phyloP scores from a whole-genome alignment of 352 stramenopile genomes.

The Pythium myriotylum region DNA sequence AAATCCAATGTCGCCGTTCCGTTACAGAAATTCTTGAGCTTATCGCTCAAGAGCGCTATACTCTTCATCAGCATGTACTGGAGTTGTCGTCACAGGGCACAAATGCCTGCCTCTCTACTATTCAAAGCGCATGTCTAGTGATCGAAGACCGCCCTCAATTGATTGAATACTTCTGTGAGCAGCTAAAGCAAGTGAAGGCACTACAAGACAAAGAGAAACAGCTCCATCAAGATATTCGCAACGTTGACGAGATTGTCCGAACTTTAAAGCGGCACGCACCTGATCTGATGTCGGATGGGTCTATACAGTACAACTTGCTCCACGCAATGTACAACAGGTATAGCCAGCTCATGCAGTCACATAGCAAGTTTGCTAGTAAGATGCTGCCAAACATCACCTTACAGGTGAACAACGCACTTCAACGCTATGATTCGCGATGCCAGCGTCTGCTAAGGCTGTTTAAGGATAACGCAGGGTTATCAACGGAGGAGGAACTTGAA shows the following conservation, averaged over 20 bases:
- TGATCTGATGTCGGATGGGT: slow-evolving; percentile 28
- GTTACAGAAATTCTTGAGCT: slow-evolving; percentile 66
- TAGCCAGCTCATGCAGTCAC: slow-evolving; percentile 41
- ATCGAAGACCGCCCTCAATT: slow-evolving; percentile 72
- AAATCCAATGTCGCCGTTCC: slow-evolving; percentile 67
- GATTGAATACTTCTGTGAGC: slow-evolving; percentile 72
- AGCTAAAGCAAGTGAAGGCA: slow-evolving; percentile 58
- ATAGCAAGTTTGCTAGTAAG: slow-evolving; percentile 66
- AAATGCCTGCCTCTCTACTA: slow-evolving; percentile 35
- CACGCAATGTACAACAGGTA: slow-evolving; percentile 57
- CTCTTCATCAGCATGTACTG: slow-evolving; percentile 42
- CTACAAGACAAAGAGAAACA: slow-evolving; percentile 60
- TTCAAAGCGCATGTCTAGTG: slow-evolving; percentile 52
- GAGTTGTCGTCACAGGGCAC: slow-evolving; percentile 40
- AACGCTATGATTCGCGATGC: slow-evolving; percentile 55
- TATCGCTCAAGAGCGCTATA: slow-evolving; percentile 51
- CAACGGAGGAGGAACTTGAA: slow-evolving; percentile 63
- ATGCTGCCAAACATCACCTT: slow-evolving; percentile 71
- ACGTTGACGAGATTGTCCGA: slow-evolving; percentile 66
- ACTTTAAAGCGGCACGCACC: slow-evolving; percentile 50
- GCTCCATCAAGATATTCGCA: slow-evolving; percentile 68
- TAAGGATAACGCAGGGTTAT: slow-evolving; percentile 47
- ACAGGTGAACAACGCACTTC: slow-evolving; percentile 58
- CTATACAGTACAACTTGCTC: slow-evolving; percentile 49
- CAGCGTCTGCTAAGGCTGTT: slow-evolving; percentile 55